Conservation (phyloP, 1,284 basidiomycete genomes). For the Leccinum griseonigrum region DNA sequence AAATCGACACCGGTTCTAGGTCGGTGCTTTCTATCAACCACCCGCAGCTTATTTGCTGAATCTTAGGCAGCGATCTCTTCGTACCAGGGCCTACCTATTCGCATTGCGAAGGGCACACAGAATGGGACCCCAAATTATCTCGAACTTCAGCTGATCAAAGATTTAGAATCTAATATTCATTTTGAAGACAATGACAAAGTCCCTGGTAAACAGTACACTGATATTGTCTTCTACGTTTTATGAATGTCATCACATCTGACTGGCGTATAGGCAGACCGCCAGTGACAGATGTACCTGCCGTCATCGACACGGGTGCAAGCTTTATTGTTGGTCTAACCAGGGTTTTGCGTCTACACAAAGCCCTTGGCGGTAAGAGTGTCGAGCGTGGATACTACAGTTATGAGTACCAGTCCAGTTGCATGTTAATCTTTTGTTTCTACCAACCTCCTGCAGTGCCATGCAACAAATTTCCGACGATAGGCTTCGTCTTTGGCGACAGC, state of each 20-base stretch:
- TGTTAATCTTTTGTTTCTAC: background rate
- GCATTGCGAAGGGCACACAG: background rate
- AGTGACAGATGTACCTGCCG: background rate
- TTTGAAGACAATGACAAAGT: background rate
- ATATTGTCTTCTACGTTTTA: background rate
- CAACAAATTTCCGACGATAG: background rate
- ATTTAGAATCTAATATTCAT: background rate
- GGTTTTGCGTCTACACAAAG: background rate
- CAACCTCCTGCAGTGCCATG: background rate
- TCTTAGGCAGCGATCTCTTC: background rate
- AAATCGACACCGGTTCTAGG: background rate
- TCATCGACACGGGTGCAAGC: background rate
- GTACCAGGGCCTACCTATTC: background rate
- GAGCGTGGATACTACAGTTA: background rate
- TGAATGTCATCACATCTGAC: background rate
- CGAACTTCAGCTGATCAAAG: background rate
- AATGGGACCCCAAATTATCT: background rate
- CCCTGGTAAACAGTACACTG: background rate
- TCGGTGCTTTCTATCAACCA: background rate
- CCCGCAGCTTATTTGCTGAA: background rate
- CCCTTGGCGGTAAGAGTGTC: background rate
- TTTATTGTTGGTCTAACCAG: background rate
- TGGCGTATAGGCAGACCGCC: background rate
- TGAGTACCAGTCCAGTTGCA: background rate
- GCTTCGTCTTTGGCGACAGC: background rate